Base-by-base conservation (phyloP, 768 basidiomycete species). In the Neoboletus brunneissimus region DNA sequence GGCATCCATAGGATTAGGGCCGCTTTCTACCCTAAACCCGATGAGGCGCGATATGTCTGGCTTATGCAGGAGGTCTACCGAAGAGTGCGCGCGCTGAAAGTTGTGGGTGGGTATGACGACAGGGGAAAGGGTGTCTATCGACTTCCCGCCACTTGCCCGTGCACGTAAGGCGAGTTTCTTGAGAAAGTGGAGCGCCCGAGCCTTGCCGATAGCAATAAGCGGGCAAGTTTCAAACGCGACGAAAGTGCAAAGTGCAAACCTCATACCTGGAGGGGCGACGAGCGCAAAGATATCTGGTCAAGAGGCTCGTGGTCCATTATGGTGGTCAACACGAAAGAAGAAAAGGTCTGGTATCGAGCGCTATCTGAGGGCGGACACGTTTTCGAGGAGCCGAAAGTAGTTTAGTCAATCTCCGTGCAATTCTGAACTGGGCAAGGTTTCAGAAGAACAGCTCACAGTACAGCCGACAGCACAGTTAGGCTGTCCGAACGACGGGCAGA, bases 141-240 rank as follows among this genome's bases (percentile, higher is more conserved):
- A 45, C 55, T 65, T 73, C 45, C 64, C 69, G 7, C 47, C 60
- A 43, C 66, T 62, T 40, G 70, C 61, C 34, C 78, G 73, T 34
- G 70, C 69, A 54, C 71, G 75, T 6, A 59, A 31, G 25, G 69
- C 67, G 46, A 64, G 74, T 64, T 62, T 77, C 73, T 62, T 80
- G 69, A 62, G 72, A 52, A 67, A 81, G 61, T 67, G 72, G 67
- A 71, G 67, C 69, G 54, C 75, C 50, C 75, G 76, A 55, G 59
- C 58, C 68, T 68, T 53, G 22, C 13, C 54, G 48, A 52, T 18
- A 27, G 51, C 11, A 31, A 44, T 50, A 22, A 47, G 52, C 27
- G 23, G 62, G 43, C 48, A 16, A 4, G 46, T 66, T 66, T 50
- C 4, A 53, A 73, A 62, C 44, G 20, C 2, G 54, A 53, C 55